Percentiles rank a stretch among this genome's conserved stretches.
phyloP scores from a whole-genome alignment of 139 green algal species.

The Micractinium conductrix region DNA sequence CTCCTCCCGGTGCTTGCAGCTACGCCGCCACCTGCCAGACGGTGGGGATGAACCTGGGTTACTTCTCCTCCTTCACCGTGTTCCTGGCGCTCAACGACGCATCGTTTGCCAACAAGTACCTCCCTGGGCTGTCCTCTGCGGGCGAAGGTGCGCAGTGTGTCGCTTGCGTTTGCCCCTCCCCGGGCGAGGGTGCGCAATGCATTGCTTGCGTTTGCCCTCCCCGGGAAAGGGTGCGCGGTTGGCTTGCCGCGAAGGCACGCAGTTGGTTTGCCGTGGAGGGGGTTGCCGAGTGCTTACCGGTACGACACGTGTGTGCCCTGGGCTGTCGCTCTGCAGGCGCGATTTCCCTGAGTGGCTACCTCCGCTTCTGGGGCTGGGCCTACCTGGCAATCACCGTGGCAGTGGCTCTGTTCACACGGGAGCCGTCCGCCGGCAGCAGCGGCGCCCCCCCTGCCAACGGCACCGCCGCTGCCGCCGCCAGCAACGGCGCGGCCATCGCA shows the following conservation, averaged over 20 bases:
- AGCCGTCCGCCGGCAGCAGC: slow-evolving; percentile 33
- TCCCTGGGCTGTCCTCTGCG: slow-evolving; percentile 41
- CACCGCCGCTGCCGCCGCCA: background rate
- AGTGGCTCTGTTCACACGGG: slow-evolving; percentile 66
- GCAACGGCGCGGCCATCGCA: background rate
- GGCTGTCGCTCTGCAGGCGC: slow-evolving; percentile 36
- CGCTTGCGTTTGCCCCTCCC: too few relatives aligned
- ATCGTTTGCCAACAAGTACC: slow-evolving; percentile 81
- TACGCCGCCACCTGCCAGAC: slow-evolving; percentile 95
- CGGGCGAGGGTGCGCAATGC: too few relatives aligned
- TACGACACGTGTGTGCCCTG: background rate
- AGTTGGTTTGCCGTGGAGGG: too few relatives aligned
- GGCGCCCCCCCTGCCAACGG: background rate
- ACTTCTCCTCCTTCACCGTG: slow-evolving; percentile 94
- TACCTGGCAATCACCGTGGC: slow-evolving; percentile 75
- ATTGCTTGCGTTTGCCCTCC: too few relatives aligned
- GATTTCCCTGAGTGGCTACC: slow-evolving; percentile 78
- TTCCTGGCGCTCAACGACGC: slow-evolving; percentile 91
- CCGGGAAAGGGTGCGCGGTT: too few relatives aligned
- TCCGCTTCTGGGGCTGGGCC: slow-evolving; percentile 84
- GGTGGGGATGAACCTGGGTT: slow-evolving; percentile 89
- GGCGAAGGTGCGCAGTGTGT: too few relatives aligned
- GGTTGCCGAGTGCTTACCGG: too few relatives aligned
- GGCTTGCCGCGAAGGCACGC: too few relatives aligned
- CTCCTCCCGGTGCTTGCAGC: too few relatives aligned